These are phyloP conservation scores for Pseudopyrenochaeta lycopersici DNA, from an alignment of 2,329 filamentous ascomycete species.

Conservation along the genomic window DNA sequence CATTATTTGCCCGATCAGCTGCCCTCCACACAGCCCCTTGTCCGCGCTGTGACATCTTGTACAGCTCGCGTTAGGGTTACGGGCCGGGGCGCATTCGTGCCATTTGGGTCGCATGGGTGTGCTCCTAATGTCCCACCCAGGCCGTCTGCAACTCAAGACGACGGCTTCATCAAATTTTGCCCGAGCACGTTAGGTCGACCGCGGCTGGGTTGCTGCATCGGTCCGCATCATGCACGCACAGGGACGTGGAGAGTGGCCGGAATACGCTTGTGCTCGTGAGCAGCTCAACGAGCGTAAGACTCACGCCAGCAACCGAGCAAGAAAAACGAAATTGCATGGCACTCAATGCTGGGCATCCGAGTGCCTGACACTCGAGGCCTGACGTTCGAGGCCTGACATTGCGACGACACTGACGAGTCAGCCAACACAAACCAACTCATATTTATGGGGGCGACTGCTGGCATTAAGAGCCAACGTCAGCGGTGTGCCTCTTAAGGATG, in stretches of 20 bases:
- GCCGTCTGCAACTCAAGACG: slow-evolving; percentile 27
- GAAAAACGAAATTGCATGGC: not conserved
- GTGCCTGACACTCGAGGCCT: not conserved
- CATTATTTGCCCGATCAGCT: slow-evolving; percentile 25
- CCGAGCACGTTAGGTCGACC: slow-evolving; percentile 24
- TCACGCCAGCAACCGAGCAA: slow-evolving; percentile 16
- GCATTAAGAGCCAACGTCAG: slow-evolving; percentile 5
- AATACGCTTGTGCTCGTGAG: slow-evolving; percentile 5
- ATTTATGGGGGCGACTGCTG: not conserved
- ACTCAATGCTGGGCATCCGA: slow-evolving; percentile 2
- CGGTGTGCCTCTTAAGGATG: slow-evolving; percentile 21
- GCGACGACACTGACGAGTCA: not conserved
- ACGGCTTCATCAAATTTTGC: slow-evolving; percentile 17
- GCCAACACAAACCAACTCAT: not conserved
- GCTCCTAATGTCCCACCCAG: slow-evolving; percentile 33
- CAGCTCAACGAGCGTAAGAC: slow-evolving; percentile 13
- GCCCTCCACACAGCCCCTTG: slow-evolving; percentile 35
- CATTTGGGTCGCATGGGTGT: slow-evolving; percentile 35
- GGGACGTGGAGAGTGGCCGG: slow-evolving; percentile 16
- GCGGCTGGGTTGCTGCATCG: slow-evolving; percentile 30
- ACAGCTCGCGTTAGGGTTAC: slow-evolving; percentile 39
- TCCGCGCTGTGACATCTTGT: slow-evolving; percentile 36
- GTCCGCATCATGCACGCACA: slow-evolving; percentile 24
- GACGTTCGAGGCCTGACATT: not conserved
- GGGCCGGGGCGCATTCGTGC: slow-evolving; percentile 43